Conservation (phyloP, 129 eudicot genomes). For the Escallonia herrerae region DNA sequence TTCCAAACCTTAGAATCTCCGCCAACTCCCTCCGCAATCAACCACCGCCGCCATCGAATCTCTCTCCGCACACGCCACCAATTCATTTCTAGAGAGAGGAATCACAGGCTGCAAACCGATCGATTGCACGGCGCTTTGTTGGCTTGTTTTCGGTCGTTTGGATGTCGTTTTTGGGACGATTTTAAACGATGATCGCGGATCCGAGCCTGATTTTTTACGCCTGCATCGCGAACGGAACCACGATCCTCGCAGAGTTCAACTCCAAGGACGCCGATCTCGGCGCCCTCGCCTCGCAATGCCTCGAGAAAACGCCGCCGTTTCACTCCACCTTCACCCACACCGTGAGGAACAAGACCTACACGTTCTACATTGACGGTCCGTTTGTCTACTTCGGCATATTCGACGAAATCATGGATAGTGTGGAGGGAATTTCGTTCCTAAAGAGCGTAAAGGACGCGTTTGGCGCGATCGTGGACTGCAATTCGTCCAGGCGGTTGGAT, state of each 20-base stretch:
- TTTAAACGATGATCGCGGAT: conserved; percentile 29
- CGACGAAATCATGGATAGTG: conserved; percentile 37
- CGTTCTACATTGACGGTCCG: conserved; percentile 46
- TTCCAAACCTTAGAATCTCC: too few relatives aligned
- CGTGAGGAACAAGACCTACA: conserved; percentile 38
- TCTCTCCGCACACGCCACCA: too few relatives aligned
- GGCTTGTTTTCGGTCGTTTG: too few relatives aligned
- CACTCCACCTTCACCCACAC: conserved; percentile 64
- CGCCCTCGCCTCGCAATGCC: conserved; percentile 47
- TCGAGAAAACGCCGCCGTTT: conserved; percentile 44
- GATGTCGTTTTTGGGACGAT: too few relatives aligned
- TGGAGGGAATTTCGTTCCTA: conserved; percentile 33
- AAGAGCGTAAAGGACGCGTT: conserved; percentile 29
- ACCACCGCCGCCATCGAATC: too few relatives aligned
- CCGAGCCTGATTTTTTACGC: conserved; percentile 51
- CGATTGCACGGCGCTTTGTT: too few relatives aligned
- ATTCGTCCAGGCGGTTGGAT: conserved; percentile 3
- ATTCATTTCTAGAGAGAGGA: too few relatives aligned
- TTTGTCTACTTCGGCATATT: conserved; percentile 58
- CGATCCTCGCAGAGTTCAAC: conserved; percentile 67
- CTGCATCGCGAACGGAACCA: conserved; percentile 61
- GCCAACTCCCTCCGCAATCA: too few relatives aligned
- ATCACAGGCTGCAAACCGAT: too few relatives aligned
- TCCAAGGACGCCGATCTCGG: conserved; percentile 44
- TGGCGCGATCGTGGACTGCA: conserved; percentile 3